A percentile compares a stretch with the other conserved stretches of the same genome.
Evolutionary conservation across 1,284 basidiomycete genomes (phyloP).

Genomic region (Malassezia obtusa): DNA sequence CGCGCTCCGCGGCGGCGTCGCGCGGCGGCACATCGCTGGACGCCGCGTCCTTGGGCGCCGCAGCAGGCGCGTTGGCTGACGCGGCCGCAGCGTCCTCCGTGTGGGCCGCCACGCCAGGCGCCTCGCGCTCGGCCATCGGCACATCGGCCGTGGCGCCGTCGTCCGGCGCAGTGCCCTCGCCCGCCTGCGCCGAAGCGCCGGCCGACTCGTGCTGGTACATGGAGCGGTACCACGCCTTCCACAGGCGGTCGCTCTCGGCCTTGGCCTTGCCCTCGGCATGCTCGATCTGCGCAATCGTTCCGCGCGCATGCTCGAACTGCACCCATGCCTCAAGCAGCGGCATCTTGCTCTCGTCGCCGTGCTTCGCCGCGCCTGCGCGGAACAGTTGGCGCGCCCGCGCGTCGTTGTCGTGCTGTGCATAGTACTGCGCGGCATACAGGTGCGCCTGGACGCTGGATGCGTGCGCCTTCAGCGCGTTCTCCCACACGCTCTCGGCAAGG

Average conservation of each 20-base stretch:
- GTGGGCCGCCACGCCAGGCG: no score
- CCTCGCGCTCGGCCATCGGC: background rate
- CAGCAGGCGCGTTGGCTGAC: no score
- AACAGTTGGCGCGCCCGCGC: slow-evolving; percentile 28
- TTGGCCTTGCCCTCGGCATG: slow-evolving; percentile 51
- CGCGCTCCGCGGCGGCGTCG: background rate
- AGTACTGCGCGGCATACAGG: slow-evolving; percentile 28
- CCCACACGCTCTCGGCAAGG: slow-evolving; percentile 36
- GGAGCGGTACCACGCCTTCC: slow-evolving; percentile 45
- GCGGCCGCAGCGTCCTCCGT: no score
- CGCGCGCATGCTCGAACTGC: slow-evolving; percentile 73
- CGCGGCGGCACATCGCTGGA: no score
- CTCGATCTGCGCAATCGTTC: slow-evolving; percentile 62
- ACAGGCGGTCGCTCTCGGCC: slow-evolving; percentile 55
- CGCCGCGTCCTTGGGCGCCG: no score
- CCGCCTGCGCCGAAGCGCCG: no score
- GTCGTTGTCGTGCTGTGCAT: slow-evolving; percentile 22
- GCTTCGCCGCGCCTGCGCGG: slow-evolving; percentile 21
- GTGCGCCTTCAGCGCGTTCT: slow-evolving; percentile 25
- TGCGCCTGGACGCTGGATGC: slow-evolving; percentile 24
- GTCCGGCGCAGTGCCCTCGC: no score
- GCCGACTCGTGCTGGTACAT: no score
- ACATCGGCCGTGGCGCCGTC: no score
- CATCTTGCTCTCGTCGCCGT: slow-evolving; percentile 47
- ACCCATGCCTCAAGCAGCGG: slow-evolving; percentile 79